Evolutionary conservation across 2,329 filamentous ascomycete species (phyloP), one percentile per base, ranked within the genome.

Genomic region (Neurospora sp.): DNA sequence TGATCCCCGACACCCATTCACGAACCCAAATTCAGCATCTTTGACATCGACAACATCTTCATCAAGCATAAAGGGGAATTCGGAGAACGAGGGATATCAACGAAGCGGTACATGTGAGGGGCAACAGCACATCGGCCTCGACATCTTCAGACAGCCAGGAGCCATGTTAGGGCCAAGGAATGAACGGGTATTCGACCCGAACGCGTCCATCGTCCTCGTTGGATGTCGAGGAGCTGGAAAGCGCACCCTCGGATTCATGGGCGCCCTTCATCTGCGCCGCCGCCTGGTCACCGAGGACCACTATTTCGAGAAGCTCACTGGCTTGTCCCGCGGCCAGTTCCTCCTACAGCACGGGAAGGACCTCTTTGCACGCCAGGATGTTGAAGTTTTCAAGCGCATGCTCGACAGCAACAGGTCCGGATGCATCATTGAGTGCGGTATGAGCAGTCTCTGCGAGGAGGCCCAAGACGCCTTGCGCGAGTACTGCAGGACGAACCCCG

Each of bases 171-270:
- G 76, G 36, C 77, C 78, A 28, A 78, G 77, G 57, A 82, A 82
- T 71, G 75, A 77, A 72, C 79, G 81, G 68, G 70, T 78, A 70
- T 91, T 90, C 75, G 80, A 84, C 19, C 78, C 83, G 1, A 85
- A 90, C 78, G 87, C 89, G 10, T 91, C 90, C 0, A 87, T 93
- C 69, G 87, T 92, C 28, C 82, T 93, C 62, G 85, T 92, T 36
- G 91, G 91, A 33, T 88, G 91, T 71, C 87, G 88, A 40, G 90
- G 91, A 19, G 88, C 89, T 6, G 91, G 91, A 8, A 92, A 92
- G 78, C 88, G 89, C 46, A 91, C 89, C 19, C 81, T 93, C 36
- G 91, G 89, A 8, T 88, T 93, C 71, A 91, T 93, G 72, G 88
- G 89, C 15, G 90, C 90, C 1, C 88, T 88, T 66, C 87, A 90